Evolutionary conservation across 2,329 filamentous ascomycete species (phyloP).

Genomic region (Dactylonectria macrodidyma): DNA sequence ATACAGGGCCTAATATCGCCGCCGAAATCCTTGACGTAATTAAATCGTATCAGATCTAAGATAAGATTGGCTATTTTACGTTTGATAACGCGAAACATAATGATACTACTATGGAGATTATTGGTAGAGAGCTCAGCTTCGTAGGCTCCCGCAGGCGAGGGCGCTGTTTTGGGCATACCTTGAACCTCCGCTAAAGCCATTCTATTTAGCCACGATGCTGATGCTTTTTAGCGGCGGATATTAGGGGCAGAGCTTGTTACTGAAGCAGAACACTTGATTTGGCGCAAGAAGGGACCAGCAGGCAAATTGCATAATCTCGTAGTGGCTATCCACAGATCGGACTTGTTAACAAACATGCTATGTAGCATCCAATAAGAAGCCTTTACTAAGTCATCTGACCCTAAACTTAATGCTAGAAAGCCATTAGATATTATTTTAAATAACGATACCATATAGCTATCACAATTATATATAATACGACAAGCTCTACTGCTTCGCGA

Average conservation of each 20-base stretch:
- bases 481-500: not conserved
- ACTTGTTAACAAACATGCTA: constrained; percentile 26
- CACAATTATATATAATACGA: constrained; percentile 34
- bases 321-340: constrained; percentile 27
- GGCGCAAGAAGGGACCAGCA: constrained; percentile 29
- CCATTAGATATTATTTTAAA: constrained; percentile 31
- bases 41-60: constrained; percentile 20
- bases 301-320: constrained; percentile 35
- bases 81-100: constrained; percentile 37
- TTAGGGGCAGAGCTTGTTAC: constrained; percentile 3
- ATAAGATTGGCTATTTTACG: constrained; percentile 1
- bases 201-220: constrained; percentile 33
- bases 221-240: constrained; percentile 26
- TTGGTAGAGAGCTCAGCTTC: constrained; percentile 29
- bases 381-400: constrained; percentile 18
- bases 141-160: constrained; percentile 8
- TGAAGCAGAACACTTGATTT: constrained; percentile 23
- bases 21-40: too few relatives aligned
- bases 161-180: constrained; percentile 30
- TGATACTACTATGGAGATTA: constrained; percentile 29
- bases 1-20: too few relatives aligned
- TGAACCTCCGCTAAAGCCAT: constrained; percentile 35
- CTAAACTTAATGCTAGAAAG: constrained; percentile 15
- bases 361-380: constrained; percentile 18
- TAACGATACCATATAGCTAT: constrained; percentile 37